Base-by-base conservation (phyloP, 768 basidiomycete species). In the Lentinula guzmanii region DNA sequence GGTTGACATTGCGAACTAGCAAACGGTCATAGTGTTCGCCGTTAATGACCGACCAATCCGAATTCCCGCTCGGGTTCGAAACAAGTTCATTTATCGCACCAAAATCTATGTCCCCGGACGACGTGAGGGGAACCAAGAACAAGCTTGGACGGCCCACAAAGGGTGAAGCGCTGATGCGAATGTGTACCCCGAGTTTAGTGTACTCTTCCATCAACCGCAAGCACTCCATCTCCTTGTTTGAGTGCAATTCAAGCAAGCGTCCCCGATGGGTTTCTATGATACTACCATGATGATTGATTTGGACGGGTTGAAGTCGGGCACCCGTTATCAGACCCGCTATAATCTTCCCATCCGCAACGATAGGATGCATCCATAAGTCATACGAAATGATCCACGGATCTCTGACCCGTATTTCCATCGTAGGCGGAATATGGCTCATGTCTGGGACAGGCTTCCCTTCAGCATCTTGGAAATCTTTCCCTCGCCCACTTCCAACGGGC, bases 321-420 rank as follows among this genome's bases (percentile, higher is more conserved):
- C 88, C 90, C 33, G 89, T 86, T 21, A 94, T 75, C 31, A 95
- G 75, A 1, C 85, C 92, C 18, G 85, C 83, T 11, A 78, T 69
- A 24, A 75, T 72, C 18, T 69, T 69, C 16, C 79, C 83, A 63
- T 84, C 79, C 35, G 89, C 68, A 43, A 71, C 70, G 52, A 93
- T 70, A 24, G 79, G 73, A 68, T 93, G 91, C 54, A 90, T 70
- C 81, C 86, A 91, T 34, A 89, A 67, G 57, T 73, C 76, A 0
- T 55, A 69, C 4, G 81, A 80, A 34, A 83, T 75, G 9, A 76
- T 78, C 89, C 89, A 90, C 7, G 87, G 91, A 70, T 88, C 84
- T 42, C 77, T 78, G 15, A 91, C 86, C 34, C 70, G 50, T 6
- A 88, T 84, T n/a, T 77, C 71, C 78, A 92, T 79, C 62, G 81